Evolutionary conservation across 2,329 filamentous ascomycete genomes (phyloP).

Genomic region (Epichloe glyceriae): DNA sequence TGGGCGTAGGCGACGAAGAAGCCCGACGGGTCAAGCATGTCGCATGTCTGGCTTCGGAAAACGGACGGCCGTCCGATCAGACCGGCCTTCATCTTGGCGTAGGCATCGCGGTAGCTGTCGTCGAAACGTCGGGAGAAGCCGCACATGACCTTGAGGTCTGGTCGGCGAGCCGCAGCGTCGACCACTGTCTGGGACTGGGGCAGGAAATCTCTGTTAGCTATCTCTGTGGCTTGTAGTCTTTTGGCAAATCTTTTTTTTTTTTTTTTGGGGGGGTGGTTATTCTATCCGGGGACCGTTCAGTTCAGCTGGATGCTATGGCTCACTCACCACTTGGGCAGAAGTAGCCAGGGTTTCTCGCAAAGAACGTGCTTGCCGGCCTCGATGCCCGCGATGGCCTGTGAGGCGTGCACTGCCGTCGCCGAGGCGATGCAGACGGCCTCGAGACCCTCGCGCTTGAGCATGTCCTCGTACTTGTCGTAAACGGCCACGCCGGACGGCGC

Average conservation of each 20-base stretch:
- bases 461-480: conserved; percentile 32
- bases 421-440: conserved; percentile 29
- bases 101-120: conserved; percentile 48
- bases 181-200: conserved; percentile 43
- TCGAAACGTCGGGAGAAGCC: conserved; percentile 34
- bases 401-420: conserved; percentile 40
- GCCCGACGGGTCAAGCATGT: conserved; percentile 50
- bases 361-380: conserved; percentile 40
- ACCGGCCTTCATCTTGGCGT: conserved; percentile 35
- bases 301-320: too few relatives aligned
- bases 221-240: background rate
- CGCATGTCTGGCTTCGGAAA: conserved; percentile 53
- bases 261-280: too few relatives aligned
- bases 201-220: background rate
- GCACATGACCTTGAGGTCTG: conserved; percentile 48
- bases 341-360: conserved; percentile 49
- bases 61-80: conserved; percentile 46
- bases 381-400: conserved; percentile 43
- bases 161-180: conserved; percentile 37
- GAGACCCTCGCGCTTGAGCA: conserved; percentile 25
- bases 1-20: conserved; percentile 57
- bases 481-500: conserved; percentile 29
- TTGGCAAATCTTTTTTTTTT: background rate
- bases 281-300: too few relatives aligned
- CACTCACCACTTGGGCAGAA: conserved; percentile 40